Base-by-base conservation (phyloP, 2,329 filamentous ascomycete genomes). In the Falciphora oryzae region DNA sequence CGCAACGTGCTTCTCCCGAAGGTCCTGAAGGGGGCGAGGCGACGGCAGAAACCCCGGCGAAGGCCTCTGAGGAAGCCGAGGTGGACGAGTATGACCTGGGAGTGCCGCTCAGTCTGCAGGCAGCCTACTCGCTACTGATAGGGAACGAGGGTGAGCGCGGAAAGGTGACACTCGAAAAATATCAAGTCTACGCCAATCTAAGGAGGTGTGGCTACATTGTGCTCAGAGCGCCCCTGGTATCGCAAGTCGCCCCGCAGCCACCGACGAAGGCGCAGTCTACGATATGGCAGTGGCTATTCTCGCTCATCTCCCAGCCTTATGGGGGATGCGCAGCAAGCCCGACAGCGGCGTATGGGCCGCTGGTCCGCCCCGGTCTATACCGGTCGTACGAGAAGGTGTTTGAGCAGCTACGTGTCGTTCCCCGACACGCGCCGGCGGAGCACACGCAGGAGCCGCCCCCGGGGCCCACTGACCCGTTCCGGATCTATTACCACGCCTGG, bases 61-160 rank as follows among this genome's bases (percentile, higher is more conserved):
- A 31, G 71, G 73, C 14, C 71, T 73, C 2, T 71, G 58, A n/a
- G 32, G 53, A 13, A 14, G 67, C 65, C 62, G 59, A 56, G 59
- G 70, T 71, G 25, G 66, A 77, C 35, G 79, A 81, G 50, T 81
- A 83, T 65, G 84, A 87, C 8, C 78, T 83, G 4, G 90, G 89
- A 0, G 75, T 95, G n/a, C 93, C 94, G 0, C 88, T 99, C 80
- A 96, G 91, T 75, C 78, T 98, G 56, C 92, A 98, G 75, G 93
- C 91, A 7, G 93, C 93, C 0, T 98, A 98, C 79, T 86, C 93
- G 6, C 84, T 92, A 28, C 87, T 97, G 63, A 84, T 97, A 68
- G 92, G 92, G 1, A 80, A 85, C 29, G 89, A 91, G 61, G 83
- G 79, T 6, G 83, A 87, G 66, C 75, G 77, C 57, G 85, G 86